Conservation (phyloP, 2,329 filamentous ascomycete genomes). For the Ploettnerulaceae sp. region DNA sequence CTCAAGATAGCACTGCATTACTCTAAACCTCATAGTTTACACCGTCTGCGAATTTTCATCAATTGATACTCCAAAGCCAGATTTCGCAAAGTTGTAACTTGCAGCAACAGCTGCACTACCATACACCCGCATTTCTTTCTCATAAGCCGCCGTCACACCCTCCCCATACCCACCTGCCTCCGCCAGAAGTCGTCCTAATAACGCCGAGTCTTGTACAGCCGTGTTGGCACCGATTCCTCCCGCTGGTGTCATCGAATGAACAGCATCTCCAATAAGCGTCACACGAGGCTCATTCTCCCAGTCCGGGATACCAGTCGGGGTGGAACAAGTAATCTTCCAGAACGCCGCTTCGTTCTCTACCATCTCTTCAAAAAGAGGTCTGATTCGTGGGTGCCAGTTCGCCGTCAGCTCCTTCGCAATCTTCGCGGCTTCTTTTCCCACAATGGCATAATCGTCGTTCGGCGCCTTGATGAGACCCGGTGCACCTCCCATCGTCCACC, state of each 20-base stretch:
- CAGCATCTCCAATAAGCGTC: conserved; percentile 55
- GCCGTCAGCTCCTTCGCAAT: conserved; percentile 51
- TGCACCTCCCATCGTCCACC: conserved; percentile 57
- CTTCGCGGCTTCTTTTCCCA: conserved; percentile 51
- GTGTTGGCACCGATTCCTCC: conserved; percentile 55
- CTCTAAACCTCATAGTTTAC: conserved; percentile 1
- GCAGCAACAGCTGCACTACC: conserved; percentile 49
- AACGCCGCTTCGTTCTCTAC: conserved; percentile 53
- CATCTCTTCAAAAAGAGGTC: conserved; percentile 55
- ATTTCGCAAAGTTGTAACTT: conserved; percentile 47
- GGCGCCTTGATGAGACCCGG: conserved; percentile 54
- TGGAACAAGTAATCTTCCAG: conserved; percentile 63
- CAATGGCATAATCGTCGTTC: conserved; percentile 55
- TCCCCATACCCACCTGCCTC: conserved; percentile 50
- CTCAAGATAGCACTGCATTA: too few species aligned
- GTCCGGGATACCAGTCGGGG: conserved; percentile 52
- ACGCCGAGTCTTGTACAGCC: conserved; percentile 49
- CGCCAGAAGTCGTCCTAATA: conserved; percentile 47
- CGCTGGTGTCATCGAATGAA: conserved; percentile 53
- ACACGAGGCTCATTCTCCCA: conserved; percentile 56
- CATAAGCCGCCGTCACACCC: conserved; percentile 52
- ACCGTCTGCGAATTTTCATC: conserved; percentile 37
- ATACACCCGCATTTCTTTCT: conserved; percentile 58
- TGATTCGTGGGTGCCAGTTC: conserved; percentile 52
- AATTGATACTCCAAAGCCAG: conserved; percentile 42